Base-by-base conservation (phyloP, 164 flowering plant genomes). In the Platanus orientalis region DNA sequence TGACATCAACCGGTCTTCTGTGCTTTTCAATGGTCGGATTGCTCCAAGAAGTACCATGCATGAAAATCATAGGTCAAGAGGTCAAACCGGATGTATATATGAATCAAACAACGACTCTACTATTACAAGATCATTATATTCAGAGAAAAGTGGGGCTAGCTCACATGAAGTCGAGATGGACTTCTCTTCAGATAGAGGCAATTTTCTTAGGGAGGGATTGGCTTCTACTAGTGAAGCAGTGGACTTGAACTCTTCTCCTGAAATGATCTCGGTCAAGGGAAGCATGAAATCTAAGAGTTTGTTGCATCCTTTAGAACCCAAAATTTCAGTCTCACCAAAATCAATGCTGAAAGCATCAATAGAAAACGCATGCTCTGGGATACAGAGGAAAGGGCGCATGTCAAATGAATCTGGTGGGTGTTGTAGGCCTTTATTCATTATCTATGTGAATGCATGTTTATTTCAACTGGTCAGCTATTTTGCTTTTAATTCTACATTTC, bases 321-420 rank as follows among this genome's bases (percentile, higher is more conserved):
- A 72, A 65, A 42, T 11, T 30, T 58, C 73, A 49, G 69, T 52
- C 62, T 71, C 73, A 29, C 71, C 78, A 32, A 83, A 73, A 69
- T 65, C 80, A 58, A n/a, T 30, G 16, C n/a, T 57, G 51, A 72
- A 70, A 72, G 67, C 47, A 30, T 62, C 78, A 21, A 72, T 63
- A 50, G 89, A 76, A 61, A 74, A 73, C 45, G 51, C 62, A 26
- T 71, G 61, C 60, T 62, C 79, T 28, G 82, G 63, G 60, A 40
- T 48, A 57, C 79, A 76, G 40, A 66, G 51, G 57, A 77, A 69
- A 49, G 78, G 68, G 0, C 69, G 58, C 34, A 26, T 57, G 36
- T 51, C 71, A 20, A 76, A 66, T 63, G 81, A 75, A 58, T 74
- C 77, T 61, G 79, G 92, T 84, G 69, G 58, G 80, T 66, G 26